Evolutionary conservation across 2,329 filamentous ascomycete genomes (phyloP).

Genomic region (Ampelomyces quisqualis): DNA sequence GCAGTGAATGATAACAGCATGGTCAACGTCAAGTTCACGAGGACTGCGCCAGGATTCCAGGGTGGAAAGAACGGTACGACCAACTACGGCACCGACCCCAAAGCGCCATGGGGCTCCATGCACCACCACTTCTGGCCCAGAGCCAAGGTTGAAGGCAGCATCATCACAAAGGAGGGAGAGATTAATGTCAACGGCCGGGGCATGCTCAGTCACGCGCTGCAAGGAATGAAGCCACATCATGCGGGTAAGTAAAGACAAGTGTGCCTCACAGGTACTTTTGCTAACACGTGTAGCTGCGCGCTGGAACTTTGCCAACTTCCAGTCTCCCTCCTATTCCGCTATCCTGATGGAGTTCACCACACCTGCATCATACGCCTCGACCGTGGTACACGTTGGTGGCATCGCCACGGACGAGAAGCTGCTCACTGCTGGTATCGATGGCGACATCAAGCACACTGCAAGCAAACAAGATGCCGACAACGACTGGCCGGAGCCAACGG

Average conservation of each 20-base stretch:
- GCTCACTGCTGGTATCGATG: conserved; percentile 67
- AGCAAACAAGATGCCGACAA: conserved; percentile 72
- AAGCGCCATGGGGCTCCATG: conserved; percentile 89
- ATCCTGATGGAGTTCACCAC: conserved; percentile 96
- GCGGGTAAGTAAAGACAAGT: conserved; percentile 57
- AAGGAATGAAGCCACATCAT: conserved; percentile 99
- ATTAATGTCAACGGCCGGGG: conserved; percentile 80
- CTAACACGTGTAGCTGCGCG: conserved; percentile 59
- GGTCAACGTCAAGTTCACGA: conserved; percentile 82
- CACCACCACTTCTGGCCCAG: conserved; percentile 93
- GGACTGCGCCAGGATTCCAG: conserved; percentile 76
- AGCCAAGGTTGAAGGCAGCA: conserved; percentile 76
- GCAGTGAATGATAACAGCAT: conserved; percentile 76
- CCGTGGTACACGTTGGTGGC: conserved; percentile 77
- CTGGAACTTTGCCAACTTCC: conserved; percentile 95
- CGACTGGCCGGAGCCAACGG: conserved; percentile 84
- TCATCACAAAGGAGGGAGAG: conserved; percentile 77
- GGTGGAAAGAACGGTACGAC: conserved; percentile 81
- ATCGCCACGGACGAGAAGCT: conserved; percentile 81
- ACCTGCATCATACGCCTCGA: conserved; percentile 86
- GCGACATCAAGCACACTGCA: conserved; percentile 68
- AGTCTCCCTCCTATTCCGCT: conserved; percentile 81
- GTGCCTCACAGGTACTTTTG: not conserved
- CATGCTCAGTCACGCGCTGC: conserved; percentile 80
- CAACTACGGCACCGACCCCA: conserved; percentile 80